Percentiles rank a stretch among this genome's conserved stretches.
phyloP scores from a whole-genome alignment of 1,284 basidiomycete species.

The Fomitopsis pinicola region DNA sequence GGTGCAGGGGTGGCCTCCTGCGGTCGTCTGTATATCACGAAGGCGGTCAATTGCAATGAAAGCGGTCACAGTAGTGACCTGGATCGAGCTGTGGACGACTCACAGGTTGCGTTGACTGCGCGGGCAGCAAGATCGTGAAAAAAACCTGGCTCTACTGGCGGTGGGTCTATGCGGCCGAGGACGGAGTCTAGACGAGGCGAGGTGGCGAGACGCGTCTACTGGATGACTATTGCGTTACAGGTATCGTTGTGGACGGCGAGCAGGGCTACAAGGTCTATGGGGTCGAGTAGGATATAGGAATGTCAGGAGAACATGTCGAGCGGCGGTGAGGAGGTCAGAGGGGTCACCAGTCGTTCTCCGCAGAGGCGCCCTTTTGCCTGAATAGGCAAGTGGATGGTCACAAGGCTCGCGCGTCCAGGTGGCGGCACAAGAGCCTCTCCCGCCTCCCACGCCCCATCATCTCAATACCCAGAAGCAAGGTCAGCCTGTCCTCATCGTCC shows the following conservation, averaged over 20 bases:
- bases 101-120: background rate
- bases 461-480: constrained; percentile 1
- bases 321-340: constrained; percentile 7
- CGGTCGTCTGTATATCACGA: constrained; percentile 16
- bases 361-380: constrained; percentile 20
- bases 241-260: background rate
- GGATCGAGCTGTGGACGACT: background rate
- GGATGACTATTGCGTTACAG: background rate
- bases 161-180: constrained; percentile 16
- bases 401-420: constrained; percentile 12
- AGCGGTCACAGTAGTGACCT: background rate
- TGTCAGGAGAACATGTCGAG: constrained; percentile 10
- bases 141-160: constrained; percentile 16
- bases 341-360: constrained; percentile 11
- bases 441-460: constrained; percentile 11
- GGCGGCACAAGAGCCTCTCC: background rate
- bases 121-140: constrained; percentile 11
- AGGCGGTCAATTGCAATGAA: constrained; percentile 1
- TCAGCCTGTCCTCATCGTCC: background rate
- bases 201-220: constrained; percentile 2
- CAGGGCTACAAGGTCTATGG: constrained; percentile 19
- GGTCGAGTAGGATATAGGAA: constrained; percentile 13
- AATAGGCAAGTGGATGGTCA: constrained; percentile 18
- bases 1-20: constrained; percentile 17
- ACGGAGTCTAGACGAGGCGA: constrained; percentile 4